Evolutionary conservation across 352 stramenopile genomes (phyloP), one percentile per base, ranked within the genome.

Genomic region (Elongisporangium prolatum): DNA sequence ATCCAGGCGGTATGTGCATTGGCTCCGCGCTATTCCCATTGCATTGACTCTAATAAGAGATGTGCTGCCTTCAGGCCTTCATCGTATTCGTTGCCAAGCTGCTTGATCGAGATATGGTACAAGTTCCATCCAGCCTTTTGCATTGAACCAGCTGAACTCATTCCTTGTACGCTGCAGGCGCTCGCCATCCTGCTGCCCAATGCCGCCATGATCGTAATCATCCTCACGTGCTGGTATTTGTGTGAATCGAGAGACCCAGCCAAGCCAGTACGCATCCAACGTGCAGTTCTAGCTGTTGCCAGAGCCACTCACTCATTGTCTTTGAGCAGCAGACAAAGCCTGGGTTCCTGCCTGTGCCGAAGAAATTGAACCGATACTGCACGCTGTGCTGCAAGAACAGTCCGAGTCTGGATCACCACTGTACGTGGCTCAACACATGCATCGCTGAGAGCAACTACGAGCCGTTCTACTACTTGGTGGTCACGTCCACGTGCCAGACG

Each of bases 381-480:
- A 87, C 80, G 14, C 71, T 91, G 11, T 93, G 86, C 68, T 86
- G 75, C 67, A 96, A 96, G 60, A 89, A 73, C 54, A 93, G 82
- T 25, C 77, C 80, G 9, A 80, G 83, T 0, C 68, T 95, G 7
- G 85, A 95, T 50, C 85, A 95, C 60, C 85, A 95, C 63, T 95
- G 85, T 69, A 92, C 85, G 18, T 95, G 85, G 84, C 71, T 95
- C 53, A 95, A 95, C 61, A 95, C 85, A 6, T 93, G 85, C 65
- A 93, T 95, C 50, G 83, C 75, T 11, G 81, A 89, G 59, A 84
- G 65, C 57, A 92, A 95, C 63, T 95, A 95, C 64, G 83, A 88
- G 53, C 69, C 84, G 5, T 96, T 96, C 53, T 96, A 91, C 63
- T 79, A 68, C 21, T 63, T 96, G 13, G 84, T 94, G 16, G 60